These are phyloP conservation scores for Ambrosia trifida DNA, from an alignment of 129 eudicot species.

Conservation along the genomic window DNA sequence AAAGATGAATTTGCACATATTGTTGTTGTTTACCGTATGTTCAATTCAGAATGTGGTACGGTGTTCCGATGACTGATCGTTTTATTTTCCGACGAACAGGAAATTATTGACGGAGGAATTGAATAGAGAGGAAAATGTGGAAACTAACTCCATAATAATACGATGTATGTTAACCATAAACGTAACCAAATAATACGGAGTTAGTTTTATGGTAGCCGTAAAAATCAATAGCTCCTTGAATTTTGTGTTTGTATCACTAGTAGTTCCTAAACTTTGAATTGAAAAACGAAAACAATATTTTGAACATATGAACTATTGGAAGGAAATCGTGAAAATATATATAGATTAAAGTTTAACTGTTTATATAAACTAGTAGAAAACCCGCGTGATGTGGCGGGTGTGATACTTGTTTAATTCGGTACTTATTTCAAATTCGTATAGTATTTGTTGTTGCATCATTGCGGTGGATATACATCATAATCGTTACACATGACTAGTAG, in stretches of 20 bases:
- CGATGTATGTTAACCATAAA: slow-evolving; percentile 38
- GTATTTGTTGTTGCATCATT: too few relatives aligned
- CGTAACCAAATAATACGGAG: slow-evolving; percentile 29
- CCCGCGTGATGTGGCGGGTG: too few relatives aligned
- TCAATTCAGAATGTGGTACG: slow-evolving; percentile 22
- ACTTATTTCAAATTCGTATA: too few relatives aligned
- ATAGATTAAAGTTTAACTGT: too few relatives aligned
- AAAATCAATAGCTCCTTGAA: slow-evolving; percentile 18
- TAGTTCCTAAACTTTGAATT: slow-evolving; percentile 16
- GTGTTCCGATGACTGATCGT: slow-evolving; percentile 26
- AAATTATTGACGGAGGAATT: slow-evolving; percentile 13
- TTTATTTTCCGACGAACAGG: slow-evolving; percentile 22
- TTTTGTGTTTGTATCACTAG: background rate
- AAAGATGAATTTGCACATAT: slow-evolving; percentile 5
- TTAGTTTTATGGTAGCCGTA: background rate
- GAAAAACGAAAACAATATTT: background rate
- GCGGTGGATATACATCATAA: too few relatives aligned
- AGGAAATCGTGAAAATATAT: too few relatives aligned
- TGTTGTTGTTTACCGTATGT: slow-evolving; percentile 31
- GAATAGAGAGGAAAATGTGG: slow-evolving; percentile 28
- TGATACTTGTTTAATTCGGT: too few relatives aligned
- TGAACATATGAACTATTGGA: background rate
- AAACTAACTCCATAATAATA: slow-evolving; percentile 25
- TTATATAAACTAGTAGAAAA: too few relatives aligned
- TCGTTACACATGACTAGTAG: too few relatives aligned